phyloP scores from a whole-genome alignment of 805 yeast species.

The Nakazawaea peltata region DNA sequence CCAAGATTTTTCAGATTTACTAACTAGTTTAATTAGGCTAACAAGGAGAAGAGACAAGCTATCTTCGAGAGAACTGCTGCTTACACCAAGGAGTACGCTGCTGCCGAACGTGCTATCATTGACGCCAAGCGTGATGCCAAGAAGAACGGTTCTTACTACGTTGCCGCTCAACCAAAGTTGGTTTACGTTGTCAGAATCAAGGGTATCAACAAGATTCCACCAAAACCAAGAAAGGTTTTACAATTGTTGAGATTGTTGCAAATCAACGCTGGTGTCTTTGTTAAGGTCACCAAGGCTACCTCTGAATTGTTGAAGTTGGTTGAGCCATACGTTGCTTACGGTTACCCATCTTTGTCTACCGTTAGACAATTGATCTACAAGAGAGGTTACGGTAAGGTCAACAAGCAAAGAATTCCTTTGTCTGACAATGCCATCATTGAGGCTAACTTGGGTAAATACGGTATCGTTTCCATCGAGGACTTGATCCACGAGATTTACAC shows the following conservation, averaged over 20 bases:
- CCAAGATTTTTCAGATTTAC: too few species aligned
- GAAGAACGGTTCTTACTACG: constrained; percentile 91
- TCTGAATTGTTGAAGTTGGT: constrained; percentile 85
- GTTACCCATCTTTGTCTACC: constrained; percentile 92
- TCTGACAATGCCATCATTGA: constrained; percentile 85
- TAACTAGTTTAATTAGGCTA: constrained; percentile 27
- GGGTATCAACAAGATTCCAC: constrained; percentile 98
- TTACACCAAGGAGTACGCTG: constrained; percentile 91
- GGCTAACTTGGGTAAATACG: constrained; percentile 84
- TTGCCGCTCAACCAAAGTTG: constrained; percentile 89
- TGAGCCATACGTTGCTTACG: constrained; percentile 96
- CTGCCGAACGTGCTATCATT: constrained; percentile 82
- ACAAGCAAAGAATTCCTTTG: constrained; percentile 91
- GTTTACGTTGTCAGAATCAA: constrained; percentile 96
- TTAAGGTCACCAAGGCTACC: constrained; percentile 94
- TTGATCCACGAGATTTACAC: constrained; percentile 93
- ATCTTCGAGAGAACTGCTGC: constrained; percentile 88
- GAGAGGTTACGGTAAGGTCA: constrained; percentile 97
- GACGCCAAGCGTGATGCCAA: constrained; percentile 89
- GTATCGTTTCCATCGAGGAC: constrained; percentile 87
- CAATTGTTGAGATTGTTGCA: constrained; percentile 89
- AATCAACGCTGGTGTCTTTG: constrained; percentile 93
- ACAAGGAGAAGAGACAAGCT: constrained; percentile 38
- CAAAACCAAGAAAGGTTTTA: constrained; percentile 98
- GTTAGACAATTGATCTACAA: constrained; percentile 90